phyloP scores from a whole-genome alignment of 129 eudicot genomes.

The Flaveria ramosissima region DNA sequence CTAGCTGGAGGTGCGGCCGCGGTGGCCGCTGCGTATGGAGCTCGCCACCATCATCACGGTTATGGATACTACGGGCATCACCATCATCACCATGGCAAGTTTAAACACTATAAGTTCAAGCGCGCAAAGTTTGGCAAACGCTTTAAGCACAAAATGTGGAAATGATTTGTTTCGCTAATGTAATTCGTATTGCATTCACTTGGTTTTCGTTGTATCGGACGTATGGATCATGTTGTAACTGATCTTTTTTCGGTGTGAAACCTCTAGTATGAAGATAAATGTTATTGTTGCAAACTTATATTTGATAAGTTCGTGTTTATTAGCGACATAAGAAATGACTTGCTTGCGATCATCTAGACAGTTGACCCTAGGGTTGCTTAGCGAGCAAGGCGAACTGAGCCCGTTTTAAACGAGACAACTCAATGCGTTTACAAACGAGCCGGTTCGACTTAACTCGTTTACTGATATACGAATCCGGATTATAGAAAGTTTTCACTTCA shows the following conservation, averaged over 20 bases:
- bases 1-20: conserved; percentile 45
- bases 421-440: too few species aligned
- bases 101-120: conserved; percentile 37
- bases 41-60: conserved; percentile 30
- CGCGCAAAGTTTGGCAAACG: conserved; percentile 39
- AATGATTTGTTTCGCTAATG: not conserved
- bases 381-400: too few species aligned
- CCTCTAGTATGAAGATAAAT: not conserved
- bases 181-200: not conserved
- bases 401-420: too few species aligned
- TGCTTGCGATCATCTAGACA: too few species aligned
- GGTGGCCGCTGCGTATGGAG: conserved; percentile 30
- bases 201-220: not conserved
- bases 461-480: too few species aligned
- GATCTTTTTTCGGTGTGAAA: not conserved
- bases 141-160: conserved; percentile 42
- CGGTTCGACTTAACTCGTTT: too few species aligned
- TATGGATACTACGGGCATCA: conserved; percentile 31
- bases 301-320: too few species aligned
- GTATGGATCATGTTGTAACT: not conserved
- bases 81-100: conserved; percentile 32
- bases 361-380: too few species aligned
- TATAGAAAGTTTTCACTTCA: too few species aligned
- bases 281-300: not conserved
- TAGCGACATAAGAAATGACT: too few species aligned